These are phyloP conservation scores for Penicillium sclerotiorum DNA, from an alignment of 2,329 filamentous ascomycete species.

Conservation along the genomic window DNA sequence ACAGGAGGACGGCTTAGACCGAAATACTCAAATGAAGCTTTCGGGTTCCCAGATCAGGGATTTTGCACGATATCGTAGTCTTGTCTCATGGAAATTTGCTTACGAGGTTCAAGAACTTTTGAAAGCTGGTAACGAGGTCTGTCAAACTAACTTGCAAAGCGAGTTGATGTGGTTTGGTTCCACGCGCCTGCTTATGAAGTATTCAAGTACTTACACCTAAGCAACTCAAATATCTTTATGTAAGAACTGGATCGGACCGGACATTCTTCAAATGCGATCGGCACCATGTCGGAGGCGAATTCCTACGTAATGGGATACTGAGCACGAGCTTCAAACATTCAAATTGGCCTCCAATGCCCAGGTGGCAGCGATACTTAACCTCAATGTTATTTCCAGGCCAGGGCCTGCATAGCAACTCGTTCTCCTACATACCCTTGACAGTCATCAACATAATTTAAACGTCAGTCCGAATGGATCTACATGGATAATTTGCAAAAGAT, in stretches of 20 bases:
- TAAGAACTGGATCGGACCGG: not conserved
- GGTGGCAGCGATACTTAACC: not conserved
- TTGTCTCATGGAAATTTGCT: too few relatives aligned
- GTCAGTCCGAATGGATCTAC: not conserved
- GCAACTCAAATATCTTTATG: not conserved
- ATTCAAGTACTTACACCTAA: too few relatives aligned
- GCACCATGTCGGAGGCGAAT: constrained; percentile 4
- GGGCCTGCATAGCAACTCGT: not conserved
- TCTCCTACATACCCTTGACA: constrained; percentile 9
- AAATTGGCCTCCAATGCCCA: not conserved
- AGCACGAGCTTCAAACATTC: not conserved
- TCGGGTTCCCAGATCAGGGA: too few relatives aligned
- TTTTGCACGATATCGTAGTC: too few relatives aligned
- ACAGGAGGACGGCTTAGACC: constrained; percentile 1
- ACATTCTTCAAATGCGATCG: constrained; percentile 10
- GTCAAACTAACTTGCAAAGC: too few relatives aligned
- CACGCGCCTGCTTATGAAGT: too few relatives aligned
- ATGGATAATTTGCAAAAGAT: not conserved
- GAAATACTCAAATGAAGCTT: not conserved
- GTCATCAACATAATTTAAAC: not conserved
- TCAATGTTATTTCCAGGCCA: too few relatives aligned
- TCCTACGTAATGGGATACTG: not conserved
- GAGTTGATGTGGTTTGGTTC: too few relatives aligned
- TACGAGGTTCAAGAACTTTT: too few relatives aligned
- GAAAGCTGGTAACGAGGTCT: too few relatives aligned